Conservation (phyloP, 306 rosid species). For the Glycyrrhiza uralensis region DNA sequence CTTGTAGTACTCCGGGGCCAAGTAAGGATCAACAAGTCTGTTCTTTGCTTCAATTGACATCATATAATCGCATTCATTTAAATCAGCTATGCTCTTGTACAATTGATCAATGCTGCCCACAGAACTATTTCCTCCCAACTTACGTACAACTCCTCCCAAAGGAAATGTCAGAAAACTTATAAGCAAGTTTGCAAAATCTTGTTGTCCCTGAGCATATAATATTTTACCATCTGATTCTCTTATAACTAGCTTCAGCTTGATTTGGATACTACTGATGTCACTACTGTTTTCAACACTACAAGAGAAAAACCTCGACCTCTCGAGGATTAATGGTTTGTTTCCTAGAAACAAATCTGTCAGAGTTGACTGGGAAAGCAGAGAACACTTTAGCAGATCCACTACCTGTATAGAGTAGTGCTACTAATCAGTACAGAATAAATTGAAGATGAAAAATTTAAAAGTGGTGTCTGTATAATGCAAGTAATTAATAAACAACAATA, state of each 20-base stretch:
- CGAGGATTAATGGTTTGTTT: background rate
- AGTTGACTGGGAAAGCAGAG: background rate
- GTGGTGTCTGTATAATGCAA: no score
- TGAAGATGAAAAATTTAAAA: no score
- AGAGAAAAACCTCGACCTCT: background rate
- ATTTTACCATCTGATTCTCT: background rate
- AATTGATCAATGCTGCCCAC: background rate
- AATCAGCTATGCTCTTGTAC: background rate
- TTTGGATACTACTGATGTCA: no score
- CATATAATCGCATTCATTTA: background rate
- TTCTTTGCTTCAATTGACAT: background rate
- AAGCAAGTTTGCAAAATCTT: background rate
- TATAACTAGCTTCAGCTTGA: background rate
- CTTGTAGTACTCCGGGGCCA: background rate
- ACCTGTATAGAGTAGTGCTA: no score
- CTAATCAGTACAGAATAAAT: no score
- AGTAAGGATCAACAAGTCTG: background rate
- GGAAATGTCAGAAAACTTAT: background rate
- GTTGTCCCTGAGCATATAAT: background rate
- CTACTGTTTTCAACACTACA: background rate
- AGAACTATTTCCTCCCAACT: background rate
- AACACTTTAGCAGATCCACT: background rate
- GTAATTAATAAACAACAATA: no score
- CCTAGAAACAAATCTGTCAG: background rate
- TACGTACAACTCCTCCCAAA: background rate